A percentile compares a stretch with the other conserved stretches of the same genome.
These are phyloP conservation scores for Cystofilobasidium ferigula DNA, from an alignment of 768 basidiomycete genomes.

Conservation along the genomic window DNA sequence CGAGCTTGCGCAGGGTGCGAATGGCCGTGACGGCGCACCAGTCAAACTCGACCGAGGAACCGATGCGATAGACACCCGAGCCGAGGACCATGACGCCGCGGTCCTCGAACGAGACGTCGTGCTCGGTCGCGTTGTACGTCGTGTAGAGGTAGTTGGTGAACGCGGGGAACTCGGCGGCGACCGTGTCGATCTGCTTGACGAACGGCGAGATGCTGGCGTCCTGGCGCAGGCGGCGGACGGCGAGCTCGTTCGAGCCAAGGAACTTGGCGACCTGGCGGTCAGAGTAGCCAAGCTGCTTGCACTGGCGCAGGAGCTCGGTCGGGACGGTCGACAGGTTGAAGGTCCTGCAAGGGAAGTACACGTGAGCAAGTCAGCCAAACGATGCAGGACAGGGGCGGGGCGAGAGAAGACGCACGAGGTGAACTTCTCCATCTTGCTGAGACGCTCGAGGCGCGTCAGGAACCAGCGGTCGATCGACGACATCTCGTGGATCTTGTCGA, in stretches of 20 bases:
- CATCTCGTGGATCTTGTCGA: conserved; percentile 78
- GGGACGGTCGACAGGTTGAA: conserved; percentile 57
- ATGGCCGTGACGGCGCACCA: conserved; percentile 99
- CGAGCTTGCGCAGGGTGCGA: conserved; percentile 78
- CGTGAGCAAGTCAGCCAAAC: conserved; percentile 15
- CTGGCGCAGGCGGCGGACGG: conserved; percentile 76
- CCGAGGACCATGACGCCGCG: conserved; percentile 99
- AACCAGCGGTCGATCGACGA: conserved; percentile 99
- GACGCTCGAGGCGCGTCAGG: conserved; percentile 67
- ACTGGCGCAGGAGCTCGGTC: conserved; percentile 54
- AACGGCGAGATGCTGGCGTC: conserved; percentile 80
- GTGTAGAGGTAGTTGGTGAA: conserved; percentile 99
- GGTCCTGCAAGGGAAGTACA: conserved; percentile 41
- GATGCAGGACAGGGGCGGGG: not conserved
- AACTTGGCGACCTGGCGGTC: conserved; percentile 84
- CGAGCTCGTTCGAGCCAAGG: conserved; percentile 58
- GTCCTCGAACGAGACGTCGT: conserved; percentile 90
- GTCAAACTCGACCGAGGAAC: conserved; percentile 97
- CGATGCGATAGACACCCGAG: conserved; percentile 95
- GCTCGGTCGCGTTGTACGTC: conserved; percentile 91
- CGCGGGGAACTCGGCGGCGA: conserved; percentile 96
- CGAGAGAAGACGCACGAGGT: conserved; percentile 51
- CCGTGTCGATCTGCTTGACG: conserved; percentile 97
- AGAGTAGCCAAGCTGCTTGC: conserved; percentile 91
- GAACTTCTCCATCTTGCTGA: conserved; percentile 65